Base-by-base conservation (phyloP, 768 basidiomycete species). In the Coprinellus micaceus region DNA sequence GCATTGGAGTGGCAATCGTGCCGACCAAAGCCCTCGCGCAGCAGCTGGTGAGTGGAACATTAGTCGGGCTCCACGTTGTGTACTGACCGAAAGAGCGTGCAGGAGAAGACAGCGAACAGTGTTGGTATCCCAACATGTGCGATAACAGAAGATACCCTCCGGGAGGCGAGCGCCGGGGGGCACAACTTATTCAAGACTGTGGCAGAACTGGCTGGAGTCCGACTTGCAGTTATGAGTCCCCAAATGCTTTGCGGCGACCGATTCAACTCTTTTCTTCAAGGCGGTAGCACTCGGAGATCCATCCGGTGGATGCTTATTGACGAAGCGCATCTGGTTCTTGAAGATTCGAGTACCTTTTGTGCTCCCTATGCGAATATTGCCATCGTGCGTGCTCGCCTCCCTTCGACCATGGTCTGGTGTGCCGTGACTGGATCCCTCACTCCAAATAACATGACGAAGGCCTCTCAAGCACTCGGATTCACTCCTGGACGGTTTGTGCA, bases 291-390 rank as follows among this genome's bases (percentile, higher is more conserved):
- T 17, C 28, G 30, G 30, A 15, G 4, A 13, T 33, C 26, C 1
- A 46, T 60, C 40, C 59, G 55, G 7, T 60, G 59, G 59, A 47
- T 60, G 48, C 49, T 60, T 11, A 52, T 59, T 33, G 59, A 60
- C 39, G 59, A 60, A 52, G 54, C 58, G 13, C 58, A 60, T 22
- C 49, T 60, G 19, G 40, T 50, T 24, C 43, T 48, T 51, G 56
- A 60, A 24, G 53, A 45, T 21, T 26, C 33, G 15, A 45, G 44
- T 25, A 48, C 39, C 19, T 61, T 61, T 44, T 46, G 44, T 10
- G 10, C 12, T 10, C n/a, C 41, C 25, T 54, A 54, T 26, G 24
- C 2, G 17, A 28, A 40, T 26, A 50, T 51, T 44, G 24, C 21
- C 1, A 37, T 50, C 15, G 57, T 57, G 45, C 57, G 57, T n/a